phyloP scores from a whole-genome alignment of 192 early-diverging fungal species.

The Backusella sp. region DNA sequence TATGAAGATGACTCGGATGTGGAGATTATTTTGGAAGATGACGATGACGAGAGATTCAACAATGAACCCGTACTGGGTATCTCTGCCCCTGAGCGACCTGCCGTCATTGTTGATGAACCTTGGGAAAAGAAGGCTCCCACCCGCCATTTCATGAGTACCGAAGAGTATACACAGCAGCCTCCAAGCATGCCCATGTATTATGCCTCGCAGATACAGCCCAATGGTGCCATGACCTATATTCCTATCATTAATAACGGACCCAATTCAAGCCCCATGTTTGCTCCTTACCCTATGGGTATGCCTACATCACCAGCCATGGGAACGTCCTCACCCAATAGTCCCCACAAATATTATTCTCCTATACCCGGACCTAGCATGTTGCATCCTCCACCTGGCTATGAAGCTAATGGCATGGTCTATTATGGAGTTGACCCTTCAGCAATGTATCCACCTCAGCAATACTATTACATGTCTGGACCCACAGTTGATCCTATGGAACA shows the following conservation, averaged over 20 bases:
- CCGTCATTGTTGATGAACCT: not conserved
- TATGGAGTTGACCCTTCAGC: slow-evolving; percentile 24
- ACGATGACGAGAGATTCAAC: not conserved
- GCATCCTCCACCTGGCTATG: slow-evolving; percentile 15
- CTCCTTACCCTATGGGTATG: slow-evolving; percentile 5
- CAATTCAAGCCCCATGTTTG: not conserved
- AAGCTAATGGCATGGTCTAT: slow-evolving; percentile 37
- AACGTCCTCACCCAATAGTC: not conserved
- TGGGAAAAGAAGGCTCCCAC: slow-evolving; percentile 3
- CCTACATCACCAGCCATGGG: not conserved
- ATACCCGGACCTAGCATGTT: not conserved
- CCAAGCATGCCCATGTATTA: not conserved
- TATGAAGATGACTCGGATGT: slow-evolving; percentile 32
- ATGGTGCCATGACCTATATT: not conserved
- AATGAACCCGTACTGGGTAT: slow-evolving; percentile 23
- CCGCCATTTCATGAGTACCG: not conserved
- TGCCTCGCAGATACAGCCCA: not conserved
- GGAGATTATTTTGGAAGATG: slow-evolving; percentile 32
- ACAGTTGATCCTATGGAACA: not conserved
- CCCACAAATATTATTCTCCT: not conserved
- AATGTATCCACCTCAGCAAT: slow-evolving; percentile 12
- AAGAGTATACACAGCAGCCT: not conserved
- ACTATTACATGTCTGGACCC: slow-evolving; percentile 12
- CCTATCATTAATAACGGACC: not conserved
- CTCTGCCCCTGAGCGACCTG: slow-evolving; percentile 12